Conservation (phyloP, 768 basidiomycete species). For the Tremella yokohamensis region DNA sequence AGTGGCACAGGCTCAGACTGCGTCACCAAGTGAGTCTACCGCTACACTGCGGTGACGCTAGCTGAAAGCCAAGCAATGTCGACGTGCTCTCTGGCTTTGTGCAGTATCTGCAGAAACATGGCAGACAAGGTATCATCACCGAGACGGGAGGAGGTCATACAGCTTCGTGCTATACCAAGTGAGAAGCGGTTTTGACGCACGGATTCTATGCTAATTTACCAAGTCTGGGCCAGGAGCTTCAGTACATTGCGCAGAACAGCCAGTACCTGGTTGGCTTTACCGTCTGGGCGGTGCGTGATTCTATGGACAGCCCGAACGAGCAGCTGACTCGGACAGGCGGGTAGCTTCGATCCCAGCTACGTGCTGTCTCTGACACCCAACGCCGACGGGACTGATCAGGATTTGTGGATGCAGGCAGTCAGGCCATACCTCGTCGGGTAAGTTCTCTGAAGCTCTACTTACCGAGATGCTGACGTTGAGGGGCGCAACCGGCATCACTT, state of each 20-base stretch:
- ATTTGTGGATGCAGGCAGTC: no score
- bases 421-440: no score
- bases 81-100: constrained; percentile 55
- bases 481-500: no score
- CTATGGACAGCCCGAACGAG: no score
- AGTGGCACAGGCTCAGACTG: constrained; percentile 56
- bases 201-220: constrained; percentile 55
- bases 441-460: no score
- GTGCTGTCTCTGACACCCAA: no score
- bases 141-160: constrained; percentile 63
- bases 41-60: not conserved
- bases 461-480: no score
- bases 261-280: constrained; percentile 57
- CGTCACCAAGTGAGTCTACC: constrained; percentile 53
- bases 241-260: constrained; percentile 55
- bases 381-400: no score
- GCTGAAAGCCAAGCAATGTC: constrained; percentile 53
- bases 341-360: no score
- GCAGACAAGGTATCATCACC: constrained; percentile 60
- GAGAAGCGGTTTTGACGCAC: constrained; percentile 54
- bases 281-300: constrained; percentile 56
- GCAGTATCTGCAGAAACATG: constrained; percentile 55
- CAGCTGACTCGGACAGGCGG: no score
- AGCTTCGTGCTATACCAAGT: constrained; percentile 55
- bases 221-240: constrained; percentile 55